Percentiles rank a stretch among this genome's conserved stretches.
These are phyloP conservation scores for Fusarium sp. DNA, from an alignment of 2,329 filamentous ascomycete genomes.

Conservation along the genomic window DNA sequence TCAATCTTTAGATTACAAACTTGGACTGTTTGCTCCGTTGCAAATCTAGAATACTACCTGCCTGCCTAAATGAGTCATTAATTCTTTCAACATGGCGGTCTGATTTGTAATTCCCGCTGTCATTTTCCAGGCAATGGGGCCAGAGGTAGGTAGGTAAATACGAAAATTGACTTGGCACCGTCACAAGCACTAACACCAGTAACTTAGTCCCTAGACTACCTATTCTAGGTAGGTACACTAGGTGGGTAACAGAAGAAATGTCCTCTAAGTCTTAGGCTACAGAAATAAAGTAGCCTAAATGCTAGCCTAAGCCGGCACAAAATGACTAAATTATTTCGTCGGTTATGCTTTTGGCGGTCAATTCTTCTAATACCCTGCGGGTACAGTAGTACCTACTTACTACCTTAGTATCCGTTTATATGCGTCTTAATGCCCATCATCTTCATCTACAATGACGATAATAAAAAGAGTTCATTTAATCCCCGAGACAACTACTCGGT, in stretches of 20 bases:
- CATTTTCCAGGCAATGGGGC: neutral
- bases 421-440: neutral
- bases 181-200: neutral
- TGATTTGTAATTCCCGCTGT: conserved; percentile 41
- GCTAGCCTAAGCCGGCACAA: too few species aligned
- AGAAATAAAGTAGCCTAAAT: too few species aligned
- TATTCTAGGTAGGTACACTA: too few species aligned
- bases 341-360: too few species aligned
- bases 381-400: too few species aligned
- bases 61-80: neutral
- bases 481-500: neutral
- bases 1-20: neutral
- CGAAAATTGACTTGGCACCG: neutral
- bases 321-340: too few species aligned
- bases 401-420: neutral
- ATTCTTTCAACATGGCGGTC: conserved; percentile 24
- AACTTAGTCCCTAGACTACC: neutral
- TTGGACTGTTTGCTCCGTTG: neutral
- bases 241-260: too few species aligned
- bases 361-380: too few species aligned
- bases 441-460: neutral
- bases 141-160: neutral
- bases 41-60: neutral
- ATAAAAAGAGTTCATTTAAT: neutral
- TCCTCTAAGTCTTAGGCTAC: too few species aligned